These are phyloP conservation scores for Saitozyma podzolica DNA, from an alignment of 768 basidiomycete genomes.

Conservation along the genomic window DNA sequence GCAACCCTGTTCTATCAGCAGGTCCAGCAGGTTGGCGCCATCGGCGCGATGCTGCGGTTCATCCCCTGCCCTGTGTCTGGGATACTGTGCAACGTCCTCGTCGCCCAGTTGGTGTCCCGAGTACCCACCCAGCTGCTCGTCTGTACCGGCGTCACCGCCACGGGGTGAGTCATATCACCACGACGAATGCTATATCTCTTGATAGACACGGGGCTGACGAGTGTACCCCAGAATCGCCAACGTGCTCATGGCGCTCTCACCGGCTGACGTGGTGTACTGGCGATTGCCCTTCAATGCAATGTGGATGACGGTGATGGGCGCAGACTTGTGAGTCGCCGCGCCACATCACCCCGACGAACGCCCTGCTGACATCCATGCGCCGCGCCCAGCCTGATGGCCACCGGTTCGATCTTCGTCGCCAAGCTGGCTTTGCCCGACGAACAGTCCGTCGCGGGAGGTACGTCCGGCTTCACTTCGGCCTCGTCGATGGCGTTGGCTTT, in stretches of 20 bases:
- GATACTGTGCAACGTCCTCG: conserved; percentile 43
- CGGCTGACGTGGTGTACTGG: conserved; percentile 33
- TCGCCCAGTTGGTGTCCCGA: conserved; percentile 40
- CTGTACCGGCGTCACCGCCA: conserved; percentile 43
- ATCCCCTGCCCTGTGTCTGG: conserved; percentile 38
- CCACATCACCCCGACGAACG: neutral
- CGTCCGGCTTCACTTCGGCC: neutral
- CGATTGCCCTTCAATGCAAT: conserved; percentile 30
- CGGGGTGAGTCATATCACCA: conserved; percentile 33
- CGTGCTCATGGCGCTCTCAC: conserved; percentile 33
- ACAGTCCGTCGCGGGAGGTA: conserved; percentile 37
- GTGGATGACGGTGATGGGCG: conserved; percentile 39
- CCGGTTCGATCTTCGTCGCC: conserved; percentile 42
- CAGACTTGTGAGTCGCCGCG: conserved; percentile 33
- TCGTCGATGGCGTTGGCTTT: too few species aligned
- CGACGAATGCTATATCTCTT: too few species aligned
- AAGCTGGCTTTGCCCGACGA: conserved; percentile 37
- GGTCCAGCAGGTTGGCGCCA: conserved; percentile 13
- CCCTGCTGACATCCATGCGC: conserved; percentile 5
- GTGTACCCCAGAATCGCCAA: conserved; percentile 23
- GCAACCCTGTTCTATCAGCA: conserved; percentile 37
- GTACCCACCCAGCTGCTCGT: conserved; percentile 48
- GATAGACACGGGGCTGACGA: too few species aligned
- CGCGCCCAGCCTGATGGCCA: conserved; percentile 39
- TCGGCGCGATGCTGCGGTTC: conserved; percentile 35